Evolutionary conservation across 306 rosid genomes (phyloP), one percentile per base, ranked within the genome.

Genomic region (Calophaca sinica): DNA sequence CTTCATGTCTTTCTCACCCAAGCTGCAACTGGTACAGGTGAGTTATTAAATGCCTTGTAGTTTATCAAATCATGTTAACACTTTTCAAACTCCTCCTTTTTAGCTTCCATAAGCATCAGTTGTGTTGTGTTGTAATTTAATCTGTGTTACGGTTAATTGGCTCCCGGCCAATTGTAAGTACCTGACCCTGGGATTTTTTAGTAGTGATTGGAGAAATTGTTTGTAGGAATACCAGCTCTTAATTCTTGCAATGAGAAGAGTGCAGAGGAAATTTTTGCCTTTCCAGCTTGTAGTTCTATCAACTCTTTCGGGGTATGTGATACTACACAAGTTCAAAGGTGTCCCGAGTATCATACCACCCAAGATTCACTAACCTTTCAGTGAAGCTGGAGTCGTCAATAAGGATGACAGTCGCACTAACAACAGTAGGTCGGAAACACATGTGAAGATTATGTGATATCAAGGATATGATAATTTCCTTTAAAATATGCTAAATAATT

Each of bases 1-100:
- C 86, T 90, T 73, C 92, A 81, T 76, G 89, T 78, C 79, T 61
- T 80, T 80, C 79, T 74, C 72, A 28, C 82, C 69, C 89, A 86
- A 69, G 71, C 83, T 52, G 57, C 79, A 14, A 57, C 79, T 59
- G 83, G 63, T 79, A 66, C 81, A 79, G 78, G 87, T 84, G 80
- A 82, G 58, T 76, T 28, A 55, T 76, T 20, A 68, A 58, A 55
- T 35, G n/a, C 60, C 7, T 39, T 65, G 60, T 62, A n/a, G 31
- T 51, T 33, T 71, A 71, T 41, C 55, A 51, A 84, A 36, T 50
- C 44, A 11, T 55, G 36, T 20, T 11, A 73, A 31, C 76, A 55
- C 50, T 59, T 64, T 26, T 68, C 9, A 68, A 4, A 62, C 15
- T 62, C 28, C 7, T 49, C 80, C 44, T 8, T 35, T 57, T 6